These are phyloP conservation scores for Chaetomiaceae sp. DNA, from an alignment of 2,329 filamentous ascomycete genomes.

Conservation along the genomic window DNA sequence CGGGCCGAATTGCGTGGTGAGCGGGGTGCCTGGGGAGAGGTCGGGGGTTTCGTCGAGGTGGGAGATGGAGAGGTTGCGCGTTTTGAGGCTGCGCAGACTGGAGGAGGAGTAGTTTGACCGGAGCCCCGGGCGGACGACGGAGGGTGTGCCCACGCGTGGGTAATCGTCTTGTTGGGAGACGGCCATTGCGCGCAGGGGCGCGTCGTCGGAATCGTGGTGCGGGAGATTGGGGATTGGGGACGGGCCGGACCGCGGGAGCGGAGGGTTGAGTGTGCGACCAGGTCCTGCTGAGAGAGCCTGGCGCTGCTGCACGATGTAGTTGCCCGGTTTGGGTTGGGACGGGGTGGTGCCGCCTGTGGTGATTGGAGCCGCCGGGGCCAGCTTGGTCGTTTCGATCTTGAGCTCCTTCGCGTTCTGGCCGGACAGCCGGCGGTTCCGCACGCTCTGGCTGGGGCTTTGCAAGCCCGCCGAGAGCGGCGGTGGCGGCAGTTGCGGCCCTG, in stretches of 20 bases:
- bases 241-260: constrained; percentile 30
- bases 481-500: constrained; percentile 40
- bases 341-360: constrained; percentile 21
- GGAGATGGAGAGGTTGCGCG: constrained; percentile 64
- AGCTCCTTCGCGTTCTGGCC: constrained; percentile 74
- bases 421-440: constrained; percentile 72
- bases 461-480: constrained; percentile 30
- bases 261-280: constrained; percentile 25
- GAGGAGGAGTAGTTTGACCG: constrained; percentile 66
- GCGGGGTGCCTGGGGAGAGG: constrained; percentile 66
- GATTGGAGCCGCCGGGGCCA: constrained; percentile 23
- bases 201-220: constrained; percentile 28
- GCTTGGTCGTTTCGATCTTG: constrained; percentile 71
- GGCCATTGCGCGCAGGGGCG: constrained; percentile 27
- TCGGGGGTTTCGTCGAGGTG: constrained; percentile 58
- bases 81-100: constrained; percentile 64
- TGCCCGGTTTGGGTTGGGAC: constrained; percentile 28
- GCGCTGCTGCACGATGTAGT: constrained; percentile 37
- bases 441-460: constrained; percentile 38
- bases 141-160: constrained; percentile 47
- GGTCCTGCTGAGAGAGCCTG: constrained; percentile 36
- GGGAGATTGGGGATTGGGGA: constrained; percentile 32
- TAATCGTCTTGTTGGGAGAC: constrained; percentile 30
- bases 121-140: constrained; percentile 42
- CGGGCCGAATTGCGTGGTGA: constrained; percentile 59